Conservation (phyloP, 441 rosid species). For the Eruca vesicaria region DNA sequence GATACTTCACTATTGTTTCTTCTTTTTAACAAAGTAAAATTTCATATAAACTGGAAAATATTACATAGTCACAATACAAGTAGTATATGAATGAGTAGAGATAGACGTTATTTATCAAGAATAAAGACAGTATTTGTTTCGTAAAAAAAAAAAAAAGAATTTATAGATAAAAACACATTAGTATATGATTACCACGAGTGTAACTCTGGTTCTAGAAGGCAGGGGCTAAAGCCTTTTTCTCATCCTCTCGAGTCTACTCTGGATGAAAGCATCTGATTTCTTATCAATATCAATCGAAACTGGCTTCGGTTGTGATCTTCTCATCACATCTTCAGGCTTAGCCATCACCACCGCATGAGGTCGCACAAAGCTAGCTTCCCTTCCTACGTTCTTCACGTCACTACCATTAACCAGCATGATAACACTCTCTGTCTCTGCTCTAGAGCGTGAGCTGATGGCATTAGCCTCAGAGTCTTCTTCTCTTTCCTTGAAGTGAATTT, state of each 20-base stretch:
- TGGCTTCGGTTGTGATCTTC: background rate
- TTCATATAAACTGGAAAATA: background rate
- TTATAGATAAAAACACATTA: background rate
- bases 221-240: constrained; percentile 12
- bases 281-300: constrained; percentile 21
- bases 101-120: background rate
- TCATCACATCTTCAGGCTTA: background rate
- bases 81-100: background rate
- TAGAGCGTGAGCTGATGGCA: background rate
- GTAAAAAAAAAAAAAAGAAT: background rate
- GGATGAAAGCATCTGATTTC: constrained; percentile 41
- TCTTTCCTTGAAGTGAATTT: constrained; percentile 30
- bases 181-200: background rate
- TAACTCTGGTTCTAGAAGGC: background rate
- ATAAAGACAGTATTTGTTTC: background rate
- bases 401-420: background rate
- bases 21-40: background rate
- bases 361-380: constrained; percentile 5
- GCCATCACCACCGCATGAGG: background rate
- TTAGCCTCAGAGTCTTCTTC: constrained; percentile 27
- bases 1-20: background rate
- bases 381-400: constrained; percentile 14
- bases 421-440: background rate
- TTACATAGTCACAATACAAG: background rate
- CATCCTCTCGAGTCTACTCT: constrained; percentile 37